These are phyloP conservation scores for Pseudomassariella vexata DNA, from an alignment of 2,329 filamentous ascomycete species.

Conservation along the genomic window DNA sequence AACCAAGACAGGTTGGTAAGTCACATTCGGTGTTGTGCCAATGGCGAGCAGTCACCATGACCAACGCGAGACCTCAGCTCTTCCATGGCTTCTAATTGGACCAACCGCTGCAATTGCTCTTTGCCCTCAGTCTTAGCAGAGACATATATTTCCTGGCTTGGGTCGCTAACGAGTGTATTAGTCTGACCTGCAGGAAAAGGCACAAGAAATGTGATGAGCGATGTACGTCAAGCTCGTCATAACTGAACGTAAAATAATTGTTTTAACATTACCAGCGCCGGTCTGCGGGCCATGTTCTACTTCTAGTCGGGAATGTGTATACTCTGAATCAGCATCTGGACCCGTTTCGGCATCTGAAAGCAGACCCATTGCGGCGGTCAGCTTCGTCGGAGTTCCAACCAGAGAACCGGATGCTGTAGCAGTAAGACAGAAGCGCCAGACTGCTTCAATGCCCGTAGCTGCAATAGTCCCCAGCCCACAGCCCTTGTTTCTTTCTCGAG, in stretches of 20 bases:
- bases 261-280: constrained; percentile 2
- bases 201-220: constrained; percentile 17
- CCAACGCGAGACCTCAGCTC: too few relatives aligned
- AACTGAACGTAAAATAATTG: neutral
- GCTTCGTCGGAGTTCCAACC: neutral
- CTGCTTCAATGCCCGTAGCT: neutral
- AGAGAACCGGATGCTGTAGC: neutral
- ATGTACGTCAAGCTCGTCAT: constrained; percentile 8
- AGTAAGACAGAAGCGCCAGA: too few relatives aligned
- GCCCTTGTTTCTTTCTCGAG: constrained; percentile 6
- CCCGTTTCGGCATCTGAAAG: neutral
- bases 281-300: constrained; percentile 14
- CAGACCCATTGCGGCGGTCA: neutral
- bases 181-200: constrained; percentile 11
- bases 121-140: too few relatives aligned
- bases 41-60: too few relatives aligned
- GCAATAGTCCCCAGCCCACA: constrained; percentile 6
- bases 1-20: constrained; percentile 15
- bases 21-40: too few relatives aligned
- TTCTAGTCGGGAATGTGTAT: constrained; percentile 13
- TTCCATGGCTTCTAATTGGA: too few relatives aligned
- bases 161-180: neutral
- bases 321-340: constrained; percentile 7
- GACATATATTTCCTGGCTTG: neutral
- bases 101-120: too few relatives aligned